A percentile compares a stretch with the other conserved stretches of the same genome.
These are phyloP conservation scores for Alectoria sarmentosa DNA, from an alignment of 495 filamentous ascomycete genomes.

Conservation along the genomic window DNA sequence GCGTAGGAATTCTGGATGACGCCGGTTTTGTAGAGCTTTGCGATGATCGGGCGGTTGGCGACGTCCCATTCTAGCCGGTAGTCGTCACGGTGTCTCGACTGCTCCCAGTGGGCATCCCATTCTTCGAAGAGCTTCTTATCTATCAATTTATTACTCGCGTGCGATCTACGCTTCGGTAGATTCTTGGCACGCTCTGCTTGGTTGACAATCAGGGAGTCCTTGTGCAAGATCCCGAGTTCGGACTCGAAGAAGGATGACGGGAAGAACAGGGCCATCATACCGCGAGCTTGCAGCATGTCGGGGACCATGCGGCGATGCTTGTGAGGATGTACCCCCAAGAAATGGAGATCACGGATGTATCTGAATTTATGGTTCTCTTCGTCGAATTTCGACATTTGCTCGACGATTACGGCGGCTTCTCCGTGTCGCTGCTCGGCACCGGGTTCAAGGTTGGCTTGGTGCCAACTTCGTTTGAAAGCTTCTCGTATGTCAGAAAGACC, in stretches of 20 bases:
- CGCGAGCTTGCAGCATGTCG: conserved; percentile 36
- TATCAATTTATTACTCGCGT: conserved; percentile 31
- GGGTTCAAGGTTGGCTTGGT: conserved; percentile 38
- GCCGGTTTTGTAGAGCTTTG: conserved; percentile 42
- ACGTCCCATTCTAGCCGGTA: conserved; percentile 35
- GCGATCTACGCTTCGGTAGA: conserved; percentile 30
- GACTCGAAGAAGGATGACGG: conserved; percentile 32
- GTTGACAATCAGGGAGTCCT: conserved; percentile 34
- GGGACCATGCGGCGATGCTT: conserved; percentile 36
- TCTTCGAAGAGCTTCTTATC: conserved; percentile 35
- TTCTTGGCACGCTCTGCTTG: conserved; percentile 32
- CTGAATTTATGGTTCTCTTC: conserved; percentile 7
- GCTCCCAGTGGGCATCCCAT: conserved; percentile 29
- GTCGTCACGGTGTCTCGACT: conserved; percentile 22
- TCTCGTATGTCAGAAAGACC: conserved; percentile 1
- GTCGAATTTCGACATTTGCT: conserved; percentile 23
- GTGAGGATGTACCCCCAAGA: conserved; percentile 31
- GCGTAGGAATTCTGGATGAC: conserved; percentile 32
- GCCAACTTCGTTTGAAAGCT: conserved; percentile 41
- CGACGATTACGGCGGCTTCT: conserved; percentile 32
- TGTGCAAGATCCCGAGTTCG: conserved; percentile 29
- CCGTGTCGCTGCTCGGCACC: conserved; percentile 32
- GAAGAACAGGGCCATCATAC: conserved; percentile 39
- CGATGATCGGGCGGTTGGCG: conserved; percentile 36
- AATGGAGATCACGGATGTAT: conserved; percentile 27